Conservation (phyloP, 1,284 basidiomycete genomes). For the Cryptococcus maquisensis region DNA sequence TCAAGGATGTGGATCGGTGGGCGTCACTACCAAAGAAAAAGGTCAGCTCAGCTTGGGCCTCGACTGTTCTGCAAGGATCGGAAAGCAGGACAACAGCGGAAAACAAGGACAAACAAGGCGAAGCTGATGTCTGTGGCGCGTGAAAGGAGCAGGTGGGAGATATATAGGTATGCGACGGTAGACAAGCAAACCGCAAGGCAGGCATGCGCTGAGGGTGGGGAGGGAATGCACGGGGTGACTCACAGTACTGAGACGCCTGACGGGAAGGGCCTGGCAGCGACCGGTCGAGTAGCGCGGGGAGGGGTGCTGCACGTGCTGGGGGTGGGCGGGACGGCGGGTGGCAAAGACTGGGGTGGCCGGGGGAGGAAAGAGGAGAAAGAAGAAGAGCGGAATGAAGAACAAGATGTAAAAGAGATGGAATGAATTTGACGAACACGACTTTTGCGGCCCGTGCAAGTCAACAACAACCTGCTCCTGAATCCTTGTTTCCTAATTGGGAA, state of each 20-base stretch:
- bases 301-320: slow-evolving; percentile 52
- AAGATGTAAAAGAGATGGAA: neutral
- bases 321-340: slow-evolving; percentile 42
- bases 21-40: neutral
- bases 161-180: neutral
- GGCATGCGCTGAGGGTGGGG: too few species aligned
- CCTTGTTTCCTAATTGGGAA: neutral
- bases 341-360: slow-evolving; percentile 14
- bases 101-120: neutral
- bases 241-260: too few species aligned
- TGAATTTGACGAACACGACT: neutral
- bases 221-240: too few species aligned
- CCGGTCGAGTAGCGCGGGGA: neutral
- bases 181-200: too few species aligned
- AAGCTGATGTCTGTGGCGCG: neutral
- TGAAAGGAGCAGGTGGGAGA: neutral
- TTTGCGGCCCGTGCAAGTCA: neutral
- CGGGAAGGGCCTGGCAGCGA: neutral
- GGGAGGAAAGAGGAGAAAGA: slow-evolving; percentile 9
- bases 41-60: neutral
- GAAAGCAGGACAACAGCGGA: neutral
- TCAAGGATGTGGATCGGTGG: neutral
- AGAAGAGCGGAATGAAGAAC: slow-evolving; percentile 25
- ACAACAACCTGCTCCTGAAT: neutral
- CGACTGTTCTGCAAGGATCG: neutral